These are phyloP conservation scores for Mucor plumbeus DNA, from an alignment of 371 early-diverging fungal species.

Conservation along the genomic window DNA sequence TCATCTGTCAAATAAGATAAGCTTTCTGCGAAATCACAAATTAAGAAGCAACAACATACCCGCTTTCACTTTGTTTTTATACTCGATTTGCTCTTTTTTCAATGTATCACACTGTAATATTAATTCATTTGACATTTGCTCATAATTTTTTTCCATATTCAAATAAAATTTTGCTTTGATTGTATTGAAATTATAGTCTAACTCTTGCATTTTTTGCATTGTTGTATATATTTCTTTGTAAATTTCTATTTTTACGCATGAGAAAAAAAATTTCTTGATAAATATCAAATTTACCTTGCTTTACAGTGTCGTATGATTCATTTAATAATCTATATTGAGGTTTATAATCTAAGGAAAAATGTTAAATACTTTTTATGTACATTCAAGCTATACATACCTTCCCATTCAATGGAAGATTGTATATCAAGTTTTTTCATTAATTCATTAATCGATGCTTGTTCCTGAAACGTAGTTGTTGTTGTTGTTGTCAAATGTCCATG, in stretches of 20 bases:
- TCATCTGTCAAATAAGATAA: conserved; percentile 8
- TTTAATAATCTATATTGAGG: conserved; percentile 39
- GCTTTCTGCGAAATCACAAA: neutral
- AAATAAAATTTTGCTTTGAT: conserved; percentile 29
- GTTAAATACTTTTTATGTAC: neutral
- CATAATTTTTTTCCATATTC: conserved; percentile 34
- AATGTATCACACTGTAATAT: conserved; percentile 32
- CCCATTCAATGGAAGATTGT: conserved; percentile 14
- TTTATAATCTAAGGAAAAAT: conserved; percentile 26
- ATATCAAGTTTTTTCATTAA: conserved; percentile 13
- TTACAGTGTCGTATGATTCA: conserved; percentile 33
- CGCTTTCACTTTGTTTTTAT: neutral
- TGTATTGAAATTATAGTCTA: conserved; percentile 35
- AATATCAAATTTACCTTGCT: conserved; percentile 21
- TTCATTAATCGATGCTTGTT: neutral
- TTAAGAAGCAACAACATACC: neutral
- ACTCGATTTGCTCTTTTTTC: conserved; percentile 15
- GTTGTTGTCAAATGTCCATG: conserved; percentile 15
- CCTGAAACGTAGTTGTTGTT: neutral
- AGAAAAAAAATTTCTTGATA: neutral
- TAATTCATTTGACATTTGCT: conserved; percentile 29
- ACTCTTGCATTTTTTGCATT: conserved; percentile 30
- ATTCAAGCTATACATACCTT: conserved; percentile 11
- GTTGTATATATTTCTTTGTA: conserved; percentile 37
- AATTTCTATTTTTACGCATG: conserved; percentile 20